Conservation (phyloP, 805 yeast genomes). For the Suhomyces tanzawaensis region DNA sequence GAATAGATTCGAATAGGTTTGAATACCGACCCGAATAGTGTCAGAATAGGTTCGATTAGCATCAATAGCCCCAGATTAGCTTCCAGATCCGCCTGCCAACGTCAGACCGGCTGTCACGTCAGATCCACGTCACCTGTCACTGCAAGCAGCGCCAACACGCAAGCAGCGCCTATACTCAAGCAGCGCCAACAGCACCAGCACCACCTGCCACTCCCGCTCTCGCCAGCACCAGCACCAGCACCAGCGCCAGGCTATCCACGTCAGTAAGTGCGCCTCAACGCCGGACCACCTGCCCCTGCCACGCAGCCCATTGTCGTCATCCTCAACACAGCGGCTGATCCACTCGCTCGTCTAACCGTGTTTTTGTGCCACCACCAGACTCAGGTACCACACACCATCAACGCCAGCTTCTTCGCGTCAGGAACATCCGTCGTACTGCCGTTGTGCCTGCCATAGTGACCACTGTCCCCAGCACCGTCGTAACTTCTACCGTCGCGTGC, state of each 20-base stretch:
- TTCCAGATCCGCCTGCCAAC: too few species aligned
- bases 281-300: not conserved
- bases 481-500: too few species aligned
- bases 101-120: too few species aligned
- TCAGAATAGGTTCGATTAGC: too few species aligned
- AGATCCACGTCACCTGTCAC: too few species aligned
- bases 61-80: too few species aligned
- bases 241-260: not conserved
- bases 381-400: not conserved
- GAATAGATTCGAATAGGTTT: too few species aligned
- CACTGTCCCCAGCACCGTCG: not conserved
- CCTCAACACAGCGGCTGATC: not conserved
- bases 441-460: not conserved
- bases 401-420: not conserved
- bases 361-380: not conserved
- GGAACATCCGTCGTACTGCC: not conserved
- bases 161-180: too few species aligned
- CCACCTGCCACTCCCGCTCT: not conserved
- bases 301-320: not conserved
- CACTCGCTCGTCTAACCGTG: not conserved
- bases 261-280: too few species aligned
- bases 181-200: too few species aligned
- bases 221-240: not conserved
- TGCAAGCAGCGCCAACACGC: too few species aligned
- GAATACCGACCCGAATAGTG: too few species aligned